Conservation (phyloP, 345 rosid genomes). For the Eucalyptus marginata region DNA sequence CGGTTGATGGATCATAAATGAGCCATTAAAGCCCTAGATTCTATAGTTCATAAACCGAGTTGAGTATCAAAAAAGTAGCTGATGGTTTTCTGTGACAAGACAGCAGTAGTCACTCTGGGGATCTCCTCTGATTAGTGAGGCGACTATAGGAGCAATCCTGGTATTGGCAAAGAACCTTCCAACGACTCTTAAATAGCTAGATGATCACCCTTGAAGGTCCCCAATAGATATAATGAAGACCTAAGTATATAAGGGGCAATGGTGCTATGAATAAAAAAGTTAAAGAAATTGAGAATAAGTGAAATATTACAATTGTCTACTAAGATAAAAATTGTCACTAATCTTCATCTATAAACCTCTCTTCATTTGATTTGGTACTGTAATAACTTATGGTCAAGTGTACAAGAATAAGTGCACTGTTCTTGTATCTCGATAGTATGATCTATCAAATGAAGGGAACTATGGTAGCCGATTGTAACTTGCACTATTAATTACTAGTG, state of each 20-base stretch:
- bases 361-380: no score
- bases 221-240: neutral
- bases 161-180: neutral
- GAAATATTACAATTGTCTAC: neutral
- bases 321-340: neutral
- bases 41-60: neutral
- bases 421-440: neutral
- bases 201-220: neutral
- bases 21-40: neutral
- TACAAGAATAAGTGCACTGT: neutral
- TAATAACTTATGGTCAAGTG: neutral
- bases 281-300: no score
- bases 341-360: neutral
- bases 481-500: neutral
- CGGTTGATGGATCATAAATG: no score
- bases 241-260: no score
- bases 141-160: no score
- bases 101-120: fast-evolving
- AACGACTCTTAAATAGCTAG: no score
- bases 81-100: neutral
- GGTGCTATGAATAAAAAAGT: neutral
- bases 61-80: neutral
- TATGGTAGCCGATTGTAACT: neutral
- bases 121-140: no score
- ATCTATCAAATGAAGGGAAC: neutral